Conservation (phyloP, 2,329 filamentous ascomycete genomes). For the Beauveria pseudobassiana region DNA sequence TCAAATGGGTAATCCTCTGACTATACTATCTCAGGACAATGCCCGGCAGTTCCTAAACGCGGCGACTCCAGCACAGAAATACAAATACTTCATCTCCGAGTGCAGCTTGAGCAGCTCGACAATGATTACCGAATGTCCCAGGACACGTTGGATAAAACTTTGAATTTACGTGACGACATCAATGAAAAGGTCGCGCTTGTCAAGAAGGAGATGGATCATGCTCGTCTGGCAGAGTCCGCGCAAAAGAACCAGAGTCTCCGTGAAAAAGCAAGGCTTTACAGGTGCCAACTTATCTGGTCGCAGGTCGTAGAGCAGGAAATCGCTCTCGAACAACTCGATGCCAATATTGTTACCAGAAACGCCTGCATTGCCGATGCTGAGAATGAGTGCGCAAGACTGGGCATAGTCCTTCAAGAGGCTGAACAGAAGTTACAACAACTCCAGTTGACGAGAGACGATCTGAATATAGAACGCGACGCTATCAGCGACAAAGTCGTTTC, state of each 20-base stretch:
- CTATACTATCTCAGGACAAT: constrained; percentile 90
- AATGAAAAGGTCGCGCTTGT: constrained; percentile 25
- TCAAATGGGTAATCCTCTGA: constrained; percentile 95
- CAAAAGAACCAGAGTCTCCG: constrained; percentile 60
- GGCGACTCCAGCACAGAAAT: constrained; percentile 77
- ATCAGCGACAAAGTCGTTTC: constrained; percentile 35
- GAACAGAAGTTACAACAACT: constrained; percentile 37
- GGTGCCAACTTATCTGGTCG: constrained; percentile 72
- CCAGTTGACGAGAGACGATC: constrained; percentile 30
- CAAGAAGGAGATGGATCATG: constrained; percentile 44
- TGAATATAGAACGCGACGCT: constrained; percentile 38
- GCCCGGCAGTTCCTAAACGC: constrained; percentile 87
- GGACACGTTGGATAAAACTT: constrained; percentile 64
- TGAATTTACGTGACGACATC: constrained; percentile 30
- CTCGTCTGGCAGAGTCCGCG: constrained; percentile 57
- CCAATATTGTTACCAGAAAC: constrained; percentile 20
- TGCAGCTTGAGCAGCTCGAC: constrained; percentile 86
- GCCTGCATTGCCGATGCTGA: constrained; percentile 22
- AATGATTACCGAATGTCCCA: constrained; percentile 82
- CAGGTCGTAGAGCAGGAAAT: constrained; percentile 74
- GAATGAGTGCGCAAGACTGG: constrained; percentile 30
- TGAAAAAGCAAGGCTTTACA: constrained; percentile 49
- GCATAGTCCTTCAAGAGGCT: constrained; percentile 39
- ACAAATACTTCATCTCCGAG: constrained; percentile 92
- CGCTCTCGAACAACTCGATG: constrained; percentile 30